These are phyloP conservation scores for Forsythia viridissima DNA, from an alignment of 257 asterid genomes.

Conservation along the genomic window DNA sequence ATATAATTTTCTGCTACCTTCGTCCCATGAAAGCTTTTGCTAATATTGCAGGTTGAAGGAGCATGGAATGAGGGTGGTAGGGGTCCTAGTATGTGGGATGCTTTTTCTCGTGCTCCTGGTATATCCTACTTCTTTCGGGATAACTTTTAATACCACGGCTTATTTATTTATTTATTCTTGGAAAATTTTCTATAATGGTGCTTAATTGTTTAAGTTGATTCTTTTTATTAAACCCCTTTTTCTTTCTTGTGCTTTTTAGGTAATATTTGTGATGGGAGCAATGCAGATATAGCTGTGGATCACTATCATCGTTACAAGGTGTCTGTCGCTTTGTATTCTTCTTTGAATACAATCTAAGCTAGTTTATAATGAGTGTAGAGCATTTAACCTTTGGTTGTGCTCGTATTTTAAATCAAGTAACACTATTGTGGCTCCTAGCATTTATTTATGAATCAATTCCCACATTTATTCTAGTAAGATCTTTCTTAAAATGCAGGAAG, in stretches of 20 bases:
- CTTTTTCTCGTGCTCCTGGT: constrained; percentile 50
- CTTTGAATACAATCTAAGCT: constrained; percentile 13
- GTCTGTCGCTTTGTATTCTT: constrained; percentile 10
- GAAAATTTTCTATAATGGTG: constrained; percentile 2
- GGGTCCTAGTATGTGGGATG: constrained; percentile 64
- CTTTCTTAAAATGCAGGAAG: constrained; percentile 39
- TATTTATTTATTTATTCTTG: neutral
- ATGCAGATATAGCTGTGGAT: constrained; percentile 52
- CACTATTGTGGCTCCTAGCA: neutral
- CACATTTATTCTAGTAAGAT: constrained; percentile 3
- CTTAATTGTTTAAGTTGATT: neutral
- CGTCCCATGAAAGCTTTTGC: neutral
- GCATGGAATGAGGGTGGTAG: constrained; percentile 48
- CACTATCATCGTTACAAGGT: constrained; percentile 62
- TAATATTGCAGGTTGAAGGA: constrained; percentile 46
- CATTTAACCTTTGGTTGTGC: constrained; percentile 10
- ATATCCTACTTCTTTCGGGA: neutral
- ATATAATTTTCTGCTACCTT: neutral
- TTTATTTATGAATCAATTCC: constrained; percentile 1
- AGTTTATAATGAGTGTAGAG: neutral
- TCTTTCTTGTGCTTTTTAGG: constrained; percentile 27
- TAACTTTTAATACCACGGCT: neutral
- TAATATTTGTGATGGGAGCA: constrained; percentile 54
- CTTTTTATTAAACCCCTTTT: neutral
- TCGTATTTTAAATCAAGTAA: constrained; percentile 15